phyloP scores from a whole-genome alignment of 2,329 filamentous ascomycete species.

The Fusarium pininemorale region DNA sequence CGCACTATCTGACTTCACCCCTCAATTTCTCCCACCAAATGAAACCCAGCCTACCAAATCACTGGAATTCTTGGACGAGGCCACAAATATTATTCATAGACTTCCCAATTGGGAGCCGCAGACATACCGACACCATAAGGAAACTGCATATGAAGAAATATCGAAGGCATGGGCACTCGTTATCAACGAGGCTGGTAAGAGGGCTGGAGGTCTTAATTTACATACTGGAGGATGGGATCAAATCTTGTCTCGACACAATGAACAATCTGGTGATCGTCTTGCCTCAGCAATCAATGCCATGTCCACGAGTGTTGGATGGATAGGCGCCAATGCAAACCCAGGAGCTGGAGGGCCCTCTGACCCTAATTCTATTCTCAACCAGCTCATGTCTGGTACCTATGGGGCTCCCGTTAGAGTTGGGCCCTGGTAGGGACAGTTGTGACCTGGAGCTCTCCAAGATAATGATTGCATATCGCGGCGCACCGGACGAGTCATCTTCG shows the following conservation, averaged over 20 bases:
- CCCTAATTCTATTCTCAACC: constrained; percentile 67
- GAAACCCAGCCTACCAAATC: constrained; percentile 86
- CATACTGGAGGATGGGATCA: constrained; percentile 95
- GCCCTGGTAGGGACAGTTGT: constrained; percentile 59
- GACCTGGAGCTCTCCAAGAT: constrained; percentile 10
- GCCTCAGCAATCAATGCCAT: constrained; percentile 82
- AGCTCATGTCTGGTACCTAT: constrained; percentile 69
- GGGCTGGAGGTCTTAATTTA: constrained; percentile 87
- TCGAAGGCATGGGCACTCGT: constrained; percentile 92
- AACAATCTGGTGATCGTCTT: constrained; percentile 83
- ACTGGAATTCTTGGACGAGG: constrained; percentile 86
- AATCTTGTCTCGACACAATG: constrained; percentile 85
- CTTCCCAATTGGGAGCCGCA: constrained; percentile 92
- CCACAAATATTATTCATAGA: constrained; percentile 87
- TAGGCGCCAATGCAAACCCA: constrained; percentile 58
- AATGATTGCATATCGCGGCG: constrained; percentile 41
- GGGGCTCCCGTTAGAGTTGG: constrained; percentile 69
- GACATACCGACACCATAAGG: constrained; percentile 90
- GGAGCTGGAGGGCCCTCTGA: constrained; percentile 47
- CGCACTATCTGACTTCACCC: constrained; percentile 91
- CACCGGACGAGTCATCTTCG: constrained; percentile 36
- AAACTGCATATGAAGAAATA: constrained; percentile 96
- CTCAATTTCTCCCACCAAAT: constrained; percentile 91
- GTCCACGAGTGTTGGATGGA: constrained; percentile 79
- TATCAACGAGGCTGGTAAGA: constrained; percentile 89